Base-by-base conservation (phyloP, 805 yeast genomes). In the Yarrowia osloensis region DNA sequence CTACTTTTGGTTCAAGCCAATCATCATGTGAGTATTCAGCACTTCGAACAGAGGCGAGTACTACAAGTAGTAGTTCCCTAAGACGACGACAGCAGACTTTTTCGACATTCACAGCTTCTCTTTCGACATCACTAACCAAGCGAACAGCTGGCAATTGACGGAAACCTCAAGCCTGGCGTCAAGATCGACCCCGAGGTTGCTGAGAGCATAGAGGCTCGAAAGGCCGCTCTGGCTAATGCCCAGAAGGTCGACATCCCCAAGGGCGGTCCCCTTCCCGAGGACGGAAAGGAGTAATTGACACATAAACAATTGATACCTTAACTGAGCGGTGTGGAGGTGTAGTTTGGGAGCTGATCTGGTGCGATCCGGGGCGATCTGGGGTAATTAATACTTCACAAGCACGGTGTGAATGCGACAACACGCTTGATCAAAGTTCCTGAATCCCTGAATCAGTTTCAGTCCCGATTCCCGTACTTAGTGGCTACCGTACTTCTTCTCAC, bases 1-100 rank as follows among this genome's bases (percentile, higher is more conserved):
- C 54, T 61, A 61, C 66, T 61, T 61, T 24, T 61, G 54, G 54
- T 61, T 61, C 54, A 61, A 61, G 54, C 66, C 66, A 29, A 61
- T 61, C 33, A 61, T 61, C 44, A 61, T 61, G 63, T 57, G 63
- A 57, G 63, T 57, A 57, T 31, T 9, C 44, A 28, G n/a, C 7
- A 35, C 13, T 6, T 8, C 9, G 35, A 31, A 28, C 31, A 4
- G 31, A n/a, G n/a, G n/a, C n/a, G n/a, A n/a, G n/a, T n/a, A n/a
- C n/a, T n/a, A n/a, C n/a, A n/a, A n/a, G n/a, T n/a, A n/a, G n/a
- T n/a, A n/a, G n/a, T n/a, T n/a, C n/a, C n/a, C n/a, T n/a, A n/a
- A n/a, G n/a, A n/a, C n/a, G n/a, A n/a, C n/a, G n/a, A n/a, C n/a
- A n/a, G n/a, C n/a, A n/a, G n/a, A n/a, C n/a, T n/a, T n/a, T n/a